These are phyloP conservation scores for Gastrolobium villosum DNA, from an alignment of 306 rosid species.

Conservation along the genomic window DNA sequence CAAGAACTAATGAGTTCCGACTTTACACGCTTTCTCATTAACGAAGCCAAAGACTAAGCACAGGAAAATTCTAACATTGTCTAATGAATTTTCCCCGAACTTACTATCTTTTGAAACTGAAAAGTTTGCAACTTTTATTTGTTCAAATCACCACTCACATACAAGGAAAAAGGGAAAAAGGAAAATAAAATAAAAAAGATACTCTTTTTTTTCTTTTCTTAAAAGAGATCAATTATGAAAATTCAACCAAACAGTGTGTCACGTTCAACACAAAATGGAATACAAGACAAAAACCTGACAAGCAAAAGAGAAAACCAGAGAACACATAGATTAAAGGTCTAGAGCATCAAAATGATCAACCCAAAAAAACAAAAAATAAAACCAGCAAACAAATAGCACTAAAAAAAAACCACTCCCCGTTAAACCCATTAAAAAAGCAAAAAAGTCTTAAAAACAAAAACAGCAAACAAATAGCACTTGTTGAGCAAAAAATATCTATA, in stretches of 20 bases:
- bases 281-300: neutral
- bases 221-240: conserved; percentile 37
- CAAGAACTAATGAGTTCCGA: conserved; percentile 12
- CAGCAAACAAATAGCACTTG: too few relatives aligned
- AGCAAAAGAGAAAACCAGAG: neutral
- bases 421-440: too few relatives aligned
- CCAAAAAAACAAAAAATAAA: neutral
- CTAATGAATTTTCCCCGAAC: conserved; percentile 14
- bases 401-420: too few relatives aligned
- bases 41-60: conserved; percentile 37
- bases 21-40: conserved; percentile 31
- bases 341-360: conserved; percentile 14
- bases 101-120: conserved; percentile 34
- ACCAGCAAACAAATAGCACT: too few relatives aligned
- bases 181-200: conserved; percentile 15
- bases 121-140: conserved; percentile 41
- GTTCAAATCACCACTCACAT: neutral
- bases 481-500: neutral
- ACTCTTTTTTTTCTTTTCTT: conserved; percentile 27
- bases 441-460: neutral
- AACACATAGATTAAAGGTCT: conserved; percentile 9
- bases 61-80: conserved; percentile 46
- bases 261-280: conserved; percentile 6
- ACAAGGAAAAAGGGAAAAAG: neutral
- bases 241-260: conserved; percentile 39